Conservation (phyloP, 257 asterid genomes). For the Petrea volubilis region DNA sequence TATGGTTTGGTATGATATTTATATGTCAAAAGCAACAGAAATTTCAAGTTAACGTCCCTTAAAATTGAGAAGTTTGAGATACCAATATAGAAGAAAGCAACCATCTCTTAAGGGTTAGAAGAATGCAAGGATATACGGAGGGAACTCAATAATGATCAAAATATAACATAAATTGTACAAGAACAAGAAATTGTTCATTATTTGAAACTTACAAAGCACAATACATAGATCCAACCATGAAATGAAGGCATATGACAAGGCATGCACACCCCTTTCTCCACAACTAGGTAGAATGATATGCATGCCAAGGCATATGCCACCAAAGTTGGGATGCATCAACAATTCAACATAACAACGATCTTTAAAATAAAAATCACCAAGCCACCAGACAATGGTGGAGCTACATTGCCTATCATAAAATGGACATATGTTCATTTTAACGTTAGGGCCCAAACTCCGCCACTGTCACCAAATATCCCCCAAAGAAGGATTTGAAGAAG, state of each 20-base stretch:
- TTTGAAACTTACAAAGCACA: slow-evolving; percentile 5
- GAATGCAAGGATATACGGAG: too few relatives aligned
- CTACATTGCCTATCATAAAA: too few relatives aligned
- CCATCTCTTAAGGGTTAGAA: too few relatives aligned
- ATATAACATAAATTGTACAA: background rate
- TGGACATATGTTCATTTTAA: too few relatives aligned
- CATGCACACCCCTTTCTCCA: slow-evolving; percentile 59
- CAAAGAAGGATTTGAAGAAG: slow-evolving; percentile 47
- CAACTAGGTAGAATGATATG: slow-evolving; percentile 39
- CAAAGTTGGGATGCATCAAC: slow-evolving; percentile 11
- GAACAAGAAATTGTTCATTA: background rate
- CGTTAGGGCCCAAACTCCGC: too few relatives aligned
- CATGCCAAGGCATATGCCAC: slow-evolving; percentile 70
- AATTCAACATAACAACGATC: background rate
- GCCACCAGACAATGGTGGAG: background rate
- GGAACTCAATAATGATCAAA: background rate
- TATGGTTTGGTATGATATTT: too few relatives aligned
- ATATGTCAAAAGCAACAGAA: too few relatives aligned
- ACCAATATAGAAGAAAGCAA: too few relatives aligned
- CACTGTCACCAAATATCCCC: slow-evolving; percentile 63
- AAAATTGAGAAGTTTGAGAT: too few relatives aligned
- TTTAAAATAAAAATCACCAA: slow-evolving; percentile 3
- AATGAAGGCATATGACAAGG: slow-evolving; percentile 58
- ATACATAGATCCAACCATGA: slow-evolving; percentile 16
- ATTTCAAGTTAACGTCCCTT: too few relatives aligned